Conservation (phyloP, 2,329 filamentous ascomycete species). For the Microascus cirrosus region DNA sequence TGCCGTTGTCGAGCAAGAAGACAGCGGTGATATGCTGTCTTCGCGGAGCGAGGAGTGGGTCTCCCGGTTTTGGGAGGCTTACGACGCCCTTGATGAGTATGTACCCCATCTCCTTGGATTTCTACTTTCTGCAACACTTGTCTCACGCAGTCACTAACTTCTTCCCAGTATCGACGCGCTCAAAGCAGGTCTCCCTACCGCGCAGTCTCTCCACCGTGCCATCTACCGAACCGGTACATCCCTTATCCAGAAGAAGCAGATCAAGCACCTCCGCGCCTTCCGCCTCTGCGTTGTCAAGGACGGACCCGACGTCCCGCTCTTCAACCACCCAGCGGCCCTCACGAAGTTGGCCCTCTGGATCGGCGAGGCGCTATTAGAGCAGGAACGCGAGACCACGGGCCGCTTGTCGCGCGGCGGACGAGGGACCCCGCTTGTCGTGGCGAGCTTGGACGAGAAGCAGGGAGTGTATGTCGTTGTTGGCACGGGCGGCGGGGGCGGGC, state of each 20-base stretch:
- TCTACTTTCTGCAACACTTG: conserved; percentile 38
- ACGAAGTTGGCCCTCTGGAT: conserved; percentile 94
- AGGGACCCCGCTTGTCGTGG: conserved; percentile 80
- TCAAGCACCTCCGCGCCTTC: conserved; percentile 84
- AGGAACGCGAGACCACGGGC: conserved; percentile 68
- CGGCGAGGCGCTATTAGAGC: conserved; percentile 79
- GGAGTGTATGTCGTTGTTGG: conserved; percentile 90
- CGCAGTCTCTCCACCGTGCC: conserved; percentile 80
- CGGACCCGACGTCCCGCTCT: conserved; percentile 80
- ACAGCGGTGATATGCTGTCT: conserved; percentile 32
- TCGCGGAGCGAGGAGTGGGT: conserved; percentile 54
- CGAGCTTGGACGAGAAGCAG: conserved; percentile 74
- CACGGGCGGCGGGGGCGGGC: conserved; percentile 75
- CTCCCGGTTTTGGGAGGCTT: conserved; percentile 58
- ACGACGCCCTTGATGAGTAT: conserved; percentile 61
- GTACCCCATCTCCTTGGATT: conserved; percentile 22
- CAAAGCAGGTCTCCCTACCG: conserved; percentile 65
- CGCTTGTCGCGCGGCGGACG: conserved; percentile 56
- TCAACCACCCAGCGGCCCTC: conserved; percentile 83
- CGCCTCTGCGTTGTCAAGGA: conserved; percentile 95
- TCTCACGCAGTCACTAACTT: conserved; percentile 19
- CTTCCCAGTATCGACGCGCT: conserved; percentile 57
- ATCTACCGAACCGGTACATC: conserved; percentile 89
- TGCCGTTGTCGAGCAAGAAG: conserved; percentile 24
- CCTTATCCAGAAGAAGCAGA: conserved; percentile 85